Conservation (phyloP, 306 rosid species). For the Leucaena leucocephala region DNA sequence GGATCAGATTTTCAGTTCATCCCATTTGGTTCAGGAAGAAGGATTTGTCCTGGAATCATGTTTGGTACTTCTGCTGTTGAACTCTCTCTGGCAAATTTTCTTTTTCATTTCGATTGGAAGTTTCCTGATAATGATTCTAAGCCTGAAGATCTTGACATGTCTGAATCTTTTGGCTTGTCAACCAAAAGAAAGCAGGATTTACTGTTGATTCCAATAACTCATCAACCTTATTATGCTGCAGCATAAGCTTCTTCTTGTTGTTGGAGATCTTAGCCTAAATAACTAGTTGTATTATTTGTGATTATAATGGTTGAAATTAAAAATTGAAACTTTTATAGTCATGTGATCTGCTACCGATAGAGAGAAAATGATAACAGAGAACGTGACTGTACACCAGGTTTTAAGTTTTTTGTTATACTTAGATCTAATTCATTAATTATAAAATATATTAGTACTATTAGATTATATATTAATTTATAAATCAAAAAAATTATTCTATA, state of each 20-base stretch:
- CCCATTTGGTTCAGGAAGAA: constrained; percentile 46
- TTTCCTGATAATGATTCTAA: constrained; percentile 9
- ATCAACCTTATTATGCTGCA: not conserved
- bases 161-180: constrained; percentile 27
- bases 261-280: too few species aligned
- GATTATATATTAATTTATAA: too few species aligned
- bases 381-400: too few species aligned
- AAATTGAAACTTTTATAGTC: too few species aligned
- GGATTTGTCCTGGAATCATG: constrained; percentile 13
- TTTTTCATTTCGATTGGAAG: constrained; percentile 50
- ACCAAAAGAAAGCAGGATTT: constrained; percentile 31
- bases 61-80: constrained; percentile 36
- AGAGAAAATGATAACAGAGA: too few species aligned
- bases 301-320: too few species aligned
- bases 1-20: constrained; percentile 41
- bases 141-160: constrained; percentile 42
- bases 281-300: too few species aligned
- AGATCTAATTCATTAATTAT: too few species aligned
- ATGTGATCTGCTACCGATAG: too few species aligned
- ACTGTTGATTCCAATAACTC: constrained; percentile 21
- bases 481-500: too few species aligned
- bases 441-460: too few species aligned
- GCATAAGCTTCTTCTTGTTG: not conserved
- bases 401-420: too few species aligned
- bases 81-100: constrained; percentile 32